A percentile compares a stretch with the other conserved stretches of the same genome.
phyloP scores from a whole-genome alignment of 2,329 filamentous ascomycete genomes.

The Plectosphaerella sp. region DNA sequence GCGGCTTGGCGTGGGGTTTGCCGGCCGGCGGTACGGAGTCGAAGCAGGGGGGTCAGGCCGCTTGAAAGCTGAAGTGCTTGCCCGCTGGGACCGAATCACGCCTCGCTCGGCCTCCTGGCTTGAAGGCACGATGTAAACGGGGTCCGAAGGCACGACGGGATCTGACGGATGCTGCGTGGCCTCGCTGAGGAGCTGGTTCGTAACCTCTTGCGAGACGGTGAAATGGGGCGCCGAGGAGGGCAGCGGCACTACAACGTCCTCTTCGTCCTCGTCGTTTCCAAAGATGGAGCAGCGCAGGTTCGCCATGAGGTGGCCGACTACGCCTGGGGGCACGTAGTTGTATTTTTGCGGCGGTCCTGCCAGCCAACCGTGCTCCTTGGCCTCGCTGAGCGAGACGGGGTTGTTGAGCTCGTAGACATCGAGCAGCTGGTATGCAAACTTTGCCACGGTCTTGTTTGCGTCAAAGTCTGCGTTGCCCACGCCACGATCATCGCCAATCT shows the following conservation, averaged over 20 bases:
- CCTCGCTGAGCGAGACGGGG: slow-evolving; percentile 44
- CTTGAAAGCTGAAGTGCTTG: slow-evolving; percentile 2
- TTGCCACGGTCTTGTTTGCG: slow-evolving; percentile 25
- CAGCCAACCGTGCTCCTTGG: slow-evolving; percentile 53
- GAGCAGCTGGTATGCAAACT: slow-evolving; percentile 47
- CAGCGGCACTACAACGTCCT: slow-evolving; percentile 1
- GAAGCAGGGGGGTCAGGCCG: slow-evolving; percentile 5
- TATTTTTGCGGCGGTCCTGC: slow-evolving; percentile 45
- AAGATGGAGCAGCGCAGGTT: slow-evolving; percentile 53
- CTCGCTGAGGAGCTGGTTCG: slow-evolving; percentile 45
- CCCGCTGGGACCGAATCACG: slow-evolving; percentile 2
- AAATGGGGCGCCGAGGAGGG: not conserved
- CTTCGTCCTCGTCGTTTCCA: slow-evolving; percentile 15
- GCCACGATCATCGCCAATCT: slow-evolving; percentile 39
- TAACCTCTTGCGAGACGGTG: slow-evolving; percentile 48
- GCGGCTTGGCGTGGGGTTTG: slow-evolving; percentile 9
- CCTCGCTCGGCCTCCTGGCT: slow-evolving; percentile 12
- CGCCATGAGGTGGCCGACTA: slow-evolving; percentile 52
- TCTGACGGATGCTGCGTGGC: slow-evolving; percentile 26
- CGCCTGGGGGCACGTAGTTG: slow-evolving; percentile 49
- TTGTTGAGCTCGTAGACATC: slow-evolving; percentile 62
- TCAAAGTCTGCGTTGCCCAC: slow-evolving; percentile 51
- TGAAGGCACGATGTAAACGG: slow-evolving; percentile 27
- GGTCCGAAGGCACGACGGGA: slow-evolving; percentile 11
- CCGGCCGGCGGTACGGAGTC: slow-evolving; percentile 9